A percentile compares a stretch with the other conserved stretches of the same genome.
Conservation (phyloP, 1,284 basidiomycete genomes). For the Malassezia obtusa region DNA sequence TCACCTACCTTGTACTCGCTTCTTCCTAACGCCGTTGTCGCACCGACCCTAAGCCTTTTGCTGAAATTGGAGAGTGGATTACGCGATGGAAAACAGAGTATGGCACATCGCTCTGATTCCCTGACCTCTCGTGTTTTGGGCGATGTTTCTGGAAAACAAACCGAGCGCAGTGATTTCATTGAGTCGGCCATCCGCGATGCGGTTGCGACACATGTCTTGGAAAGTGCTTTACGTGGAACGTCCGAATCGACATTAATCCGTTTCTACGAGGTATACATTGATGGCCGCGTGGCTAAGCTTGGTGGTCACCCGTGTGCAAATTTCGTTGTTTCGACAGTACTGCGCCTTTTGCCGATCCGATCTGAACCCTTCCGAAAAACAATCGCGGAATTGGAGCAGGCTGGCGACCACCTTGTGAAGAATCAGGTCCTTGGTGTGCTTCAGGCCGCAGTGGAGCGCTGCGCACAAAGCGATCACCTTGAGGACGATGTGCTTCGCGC, state of each 20-base stretch:
- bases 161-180: slow-evolving; percentile 24
- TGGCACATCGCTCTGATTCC: slow-evolving; percentile 13
- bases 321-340: slow-evolving; percentile 29
- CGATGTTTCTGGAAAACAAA: neutral
- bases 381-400: slow-evolving; percentile 11
- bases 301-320: slow-evolving; percentile 42
- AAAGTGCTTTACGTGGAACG: slow-evolving; percentile 20
- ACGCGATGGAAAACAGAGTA: neutral
- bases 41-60: slow-evolving; percentile 33
- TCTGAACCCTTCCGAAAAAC: neutral
- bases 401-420: slow-evolving; percentile 12
- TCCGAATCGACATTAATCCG: slow-evolving; percentile 12
- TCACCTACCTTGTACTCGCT: slow-evolving; percentile 19
- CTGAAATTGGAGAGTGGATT: slow-evolving; percentile 21
- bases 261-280: slow-evolving; percentile 35
- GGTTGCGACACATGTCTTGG: slow-evolving; percentile 37
- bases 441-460: slow-evolving; percentile 11
- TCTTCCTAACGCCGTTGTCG: slow-evolving; percentile 26
- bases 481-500: neutral
- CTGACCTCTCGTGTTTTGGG: slow-evolving; percentile 29
- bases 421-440: slow-evolving; percentile 8
- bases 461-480: neutral
- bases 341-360: slow-evolving; percentile 16
- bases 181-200: slow-evolving; percentile 39
- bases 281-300: slow-evolving; percentile 29